Evolutionary conservation across 176 grass and related monocot species (phyloP).

Genomic region (Raddia guianensis): DNA sequence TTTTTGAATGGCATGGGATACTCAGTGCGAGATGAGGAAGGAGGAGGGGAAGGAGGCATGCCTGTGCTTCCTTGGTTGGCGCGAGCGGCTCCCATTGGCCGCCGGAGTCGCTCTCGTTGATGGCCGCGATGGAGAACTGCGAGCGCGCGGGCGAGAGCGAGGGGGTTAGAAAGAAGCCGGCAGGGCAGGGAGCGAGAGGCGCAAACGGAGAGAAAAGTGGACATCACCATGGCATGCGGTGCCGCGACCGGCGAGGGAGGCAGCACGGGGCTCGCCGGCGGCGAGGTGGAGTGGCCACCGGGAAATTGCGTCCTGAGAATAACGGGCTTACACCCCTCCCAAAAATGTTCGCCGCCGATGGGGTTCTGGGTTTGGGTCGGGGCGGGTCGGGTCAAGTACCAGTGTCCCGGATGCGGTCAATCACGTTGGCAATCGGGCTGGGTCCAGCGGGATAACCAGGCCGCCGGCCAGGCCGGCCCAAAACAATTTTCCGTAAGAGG

Average conservation of each 20-base stretch:
- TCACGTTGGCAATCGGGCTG: no score
- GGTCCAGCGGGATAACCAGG: no score
- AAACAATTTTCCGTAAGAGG: no score
- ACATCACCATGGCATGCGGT: constrained; percentile 54
- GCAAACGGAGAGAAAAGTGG: background rate
- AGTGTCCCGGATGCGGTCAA: no score
- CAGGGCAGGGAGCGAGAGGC: constrained; percentile 11
- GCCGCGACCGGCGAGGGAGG: background rate
- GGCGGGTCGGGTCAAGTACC: no score
- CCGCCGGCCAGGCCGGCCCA: no score
- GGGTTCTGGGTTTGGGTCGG: background rate
- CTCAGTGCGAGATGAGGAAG: background rate
- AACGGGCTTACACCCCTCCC: background rate
- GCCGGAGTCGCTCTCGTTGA: constrained; percentile 77
- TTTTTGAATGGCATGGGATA: background rate
- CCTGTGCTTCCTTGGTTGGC: constrained; percentile 96
- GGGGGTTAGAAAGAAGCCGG: constrained; percentile 1
- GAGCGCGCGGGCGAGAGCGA: background rate
- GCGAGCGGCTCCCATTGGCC: constrained; percentile 90
- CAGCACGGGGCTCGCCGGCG: constrained; percentile 26
- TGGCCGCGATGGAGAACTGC: constrained; percentile 97
- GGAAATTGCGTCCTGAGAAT: background rate
- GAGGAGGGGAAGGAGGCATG: constrained; percentile 6
- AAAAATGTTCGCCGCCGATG: background rate
- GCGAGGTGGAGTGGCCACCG: constrained; percentile 30